These are phyloP conservation scores for Aspergillus ochraceus DNA, from an alignment of 2,329 filamentous ascomycete genomes.

Conservation along the genomic window DNA sequence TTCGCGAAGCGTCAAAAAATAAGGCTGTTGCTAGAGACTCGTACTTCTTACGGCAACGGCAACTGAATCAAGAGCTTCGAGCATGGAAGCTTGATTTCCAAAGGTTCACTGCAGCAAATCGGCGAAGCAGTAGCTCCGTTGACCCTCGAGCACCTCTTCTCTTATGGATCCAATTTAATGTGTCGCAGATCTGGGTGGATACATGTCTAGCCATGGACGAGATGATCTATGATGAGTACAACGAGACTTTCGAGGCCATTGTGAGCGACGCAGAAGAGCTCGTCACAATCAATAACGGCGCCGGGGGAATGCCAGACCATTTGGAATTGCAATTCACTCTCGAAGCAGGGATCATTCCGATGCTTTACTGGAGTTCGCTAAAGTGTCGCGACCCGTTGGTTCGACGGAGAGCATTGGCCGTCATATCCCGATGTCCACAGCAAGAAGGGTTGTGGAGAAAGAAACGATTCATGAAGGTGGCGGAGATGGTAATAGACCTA, in stretches of 20 bases:
- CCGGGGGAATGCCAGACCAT: fast-evolving
- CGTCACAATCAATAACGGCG: not conserved
- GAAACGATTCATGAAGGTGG: not conserved
- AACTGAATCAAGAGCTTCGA: not conserved
- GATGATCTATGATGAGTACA: not conserved
- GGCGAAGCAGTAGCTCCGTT: not conserved
- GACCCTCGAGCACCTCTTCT: not conserved
- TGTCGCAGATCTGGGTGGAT: not conserved
- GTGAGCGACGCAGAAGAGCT: not conserved
- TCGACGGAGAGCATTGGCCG: not conserved
- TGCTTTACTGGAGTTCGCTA: not conserved
- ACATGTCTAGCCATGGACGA: not conserved
- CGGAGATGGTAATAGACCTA: not conserved
- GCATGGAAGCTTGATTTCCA: not conserved
- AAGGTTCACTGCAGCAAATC: not conserved
- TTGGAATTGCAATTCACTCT: not conserved
- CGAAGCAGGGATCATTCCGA: not conserved
- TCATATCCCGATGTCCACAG: not conserved
- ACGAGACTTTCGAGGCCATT: not conserved
- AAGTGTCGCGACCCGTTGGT: not conserved
- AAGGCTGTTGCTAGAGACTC: not conserved
- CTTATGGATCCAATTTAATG: not conserved
- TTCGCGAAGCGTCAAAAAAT: not conserved
- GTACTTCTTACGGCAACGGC: not conserved
- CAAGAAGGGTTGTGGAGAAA: not conserved